Conservation (phyloP, 2,329 filamentous ascomycete genomes). For the Fusarium siculi region DNA sequence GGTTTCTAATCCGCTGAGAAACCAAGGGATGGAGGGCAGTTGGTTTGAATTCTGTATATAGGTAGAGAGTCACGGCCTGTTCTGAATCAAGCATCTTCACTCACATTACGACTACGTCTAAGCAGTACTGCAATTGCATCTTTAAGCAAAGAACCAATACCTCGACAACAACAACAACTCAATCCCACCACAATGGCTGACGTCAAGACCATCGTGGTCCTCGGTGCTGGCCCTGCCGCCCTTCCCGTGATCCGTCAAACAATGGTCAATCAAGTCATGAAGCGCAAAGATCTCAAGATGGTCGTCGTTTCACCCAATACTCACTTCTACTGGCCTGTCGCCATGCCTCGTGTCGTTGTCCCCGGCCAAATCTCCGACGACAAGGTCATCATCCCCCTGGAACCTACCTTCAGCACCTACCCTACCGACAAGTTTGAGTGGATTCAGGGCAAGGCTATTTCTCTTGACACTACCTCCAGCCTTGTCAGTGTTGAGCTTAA, state of each 20-base stretch:
- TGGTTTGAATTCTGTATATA: constrained; percentile 11
- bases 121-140: background rate
- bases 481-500: constrained; percentile 54
- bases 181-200: constrained; percentile 22
- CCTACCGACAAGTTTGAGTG: constrained; percentile 61
- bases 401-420: constrained; percentile 61
- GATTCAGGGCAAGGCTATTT: constrained; percentile 59
- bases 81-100: background rate
- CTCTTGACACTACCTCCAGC: constrained; percentile 55
- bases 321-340: constrained; percentile 62
- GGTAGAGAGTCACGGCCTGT: background rate
- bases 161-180: no score
- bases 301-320: constrained; percentile 60
- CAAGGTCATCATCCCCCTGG: constrained; percentile 48
- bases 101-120: background rate
- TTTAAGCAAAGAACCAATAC: no score
- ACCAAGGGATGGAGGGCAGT: background rate
- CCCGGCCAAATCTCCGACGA: constrained; percentile 58
- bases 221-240: constrained; percentile 61
- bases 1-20: constrained; percentile 15
- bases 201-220: constrained; percentile 58
- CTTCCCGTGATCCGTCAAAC: constrained; percentile 62
- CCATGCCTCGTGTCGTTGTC: constrained; percentile 59
- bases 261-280: constrained; percentile 56
- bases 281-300: constrained; percentile 55